These are phyloP conservation scores for Fusarium sp. DNA, from an alignment of 2,329 filamentous ascomycete species.

Conservation along the genomic window DNA sequence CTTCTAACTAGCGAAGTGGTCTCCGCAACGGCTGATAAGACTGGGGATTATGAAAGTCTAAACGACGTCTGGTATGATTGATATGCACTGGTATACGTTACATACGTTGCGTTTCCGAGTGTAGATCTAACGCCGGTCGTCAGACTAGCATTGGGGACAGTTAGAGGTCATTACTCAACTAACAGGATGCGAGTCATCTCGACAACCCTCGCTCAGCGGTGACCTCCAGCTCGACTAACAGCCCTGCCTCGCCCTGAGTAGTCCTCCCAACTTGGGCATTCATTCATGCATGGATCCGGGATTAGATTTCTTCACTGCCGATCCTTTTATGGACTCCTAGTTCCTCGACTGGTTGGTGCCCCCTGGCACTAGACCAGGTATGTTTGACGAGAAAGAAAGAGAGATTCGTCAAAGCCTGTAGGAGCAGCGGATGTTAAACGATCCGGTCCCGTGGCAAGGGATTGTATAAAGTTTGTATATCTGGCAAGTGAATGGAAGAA, in stretches of 20 bases:
- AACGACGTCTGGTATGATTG: neutral
- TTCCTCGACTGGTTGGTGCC: slow-evolving; percentile 6
- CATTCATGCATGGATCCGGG: neutral
- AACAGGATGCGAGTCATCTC: slow-evolving; percentile 15
- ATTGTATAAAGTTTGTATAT: neutral
- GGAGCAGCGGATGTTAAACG: neutral
- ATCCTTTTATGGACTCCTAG: neutral
- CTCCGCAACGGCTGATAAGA: slow-evolving; percentile 6
- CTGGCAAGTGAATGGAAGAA: neutral
- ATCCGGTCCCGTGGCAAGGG: neutral
- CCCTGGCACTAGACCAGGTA: slow-evolving; percentile 10
- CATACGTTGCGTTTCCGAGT: neutral
- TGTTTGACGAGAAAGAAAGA: neutral
- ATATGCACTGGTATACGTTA: neutral
- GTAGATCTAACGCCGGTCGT: slow-evolving; percentile 1
- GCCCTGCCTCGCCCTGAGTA: neutral
- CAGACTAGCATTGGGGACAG: neutral
- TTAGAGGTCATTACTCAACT: neutral
- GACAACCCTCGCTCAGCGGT: neutral
- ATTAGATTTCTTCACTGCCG: slow-evolving; percentile 10
- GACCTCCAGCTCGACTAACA: neutral
- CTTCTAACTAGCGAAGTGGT: neutral
- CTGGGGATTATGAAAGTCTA: neutral
- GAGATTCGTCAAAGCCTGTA: neutral
- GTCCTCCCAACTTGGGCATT: neutral